phyloP scores from a whole-genome alignment of 208 protist species.

The Strigomonas culicis region DNA sequence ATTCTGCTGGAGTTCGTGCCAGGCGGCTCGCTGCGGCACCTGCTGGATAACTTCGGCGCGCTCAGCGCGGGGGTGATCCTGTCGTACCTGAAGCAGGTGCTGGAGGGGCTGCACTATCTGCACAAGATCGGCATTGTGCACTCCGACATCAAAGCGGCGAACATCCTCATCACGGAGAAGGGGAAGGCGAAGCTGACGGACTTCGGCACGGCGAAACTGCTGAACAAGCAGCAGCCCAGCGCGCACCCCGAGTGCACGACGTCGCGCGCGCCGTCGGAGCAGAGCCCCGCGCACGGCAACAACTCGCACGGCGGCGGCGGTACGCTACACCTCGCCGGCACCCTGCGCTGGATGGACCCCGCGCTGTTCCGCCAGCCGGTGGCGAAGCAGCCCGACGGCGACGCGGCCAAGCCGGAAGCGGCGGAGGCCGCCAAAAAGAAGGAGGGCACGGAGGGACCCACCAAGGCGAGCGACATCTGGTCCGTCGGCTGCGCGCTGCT shows the following conservation, averaged over 20 bases:
- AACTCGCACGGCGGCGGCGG: not conserved
- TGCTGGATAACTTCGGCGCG: constrained; percentile 56
- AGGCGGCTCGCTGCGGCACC: constrained; percentile 66
- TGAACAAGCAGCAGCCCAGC: constrained; percentile 43
- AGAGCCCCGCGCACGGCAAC: constrained; percentile 2
- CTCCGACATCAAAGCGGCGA: constrained; percentile 88
- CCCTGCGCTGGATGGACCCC: constrained; percentile 89
- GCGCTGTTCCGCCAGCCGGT: constrained; percentile 48
- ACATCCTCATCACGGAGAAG: constrained; percentile 89
- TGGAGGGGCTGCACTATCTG: constrained; percentile 69
- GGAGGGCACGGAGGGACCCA: constrained; percentile 33
- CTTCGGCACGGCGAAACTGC: constrained; percentile 84
- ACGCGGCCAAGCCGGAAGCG: constrained; percentile 1
- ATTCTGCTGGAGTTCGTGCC: constrained; percentile 83
- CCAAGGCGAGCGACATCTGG: constrained; percentile 87
- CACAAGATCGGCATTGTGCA: constrained; percentile 89
- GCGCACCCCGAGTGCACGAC: constrained; percentile 5
- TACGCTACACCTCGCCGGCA: constrained; percentile 72
- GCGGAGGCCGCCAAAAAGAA: not conserved
- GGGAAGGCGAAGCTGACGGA: constrained; percentile 86
- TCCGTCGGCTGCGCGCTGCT: constrained; percentile 88
- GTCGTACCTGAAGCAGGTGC: constrained; percentile 61
- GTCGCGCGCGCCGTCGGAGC: constrained; percentile 3
- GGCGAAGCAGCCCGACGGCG: not conserved
- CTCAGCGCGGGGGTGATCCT: constrained; percentile 34